Base-by-base conservation (phyloP, 2,329 filamentous ascomycete species). In the Pyricularia sp. region DNA sequence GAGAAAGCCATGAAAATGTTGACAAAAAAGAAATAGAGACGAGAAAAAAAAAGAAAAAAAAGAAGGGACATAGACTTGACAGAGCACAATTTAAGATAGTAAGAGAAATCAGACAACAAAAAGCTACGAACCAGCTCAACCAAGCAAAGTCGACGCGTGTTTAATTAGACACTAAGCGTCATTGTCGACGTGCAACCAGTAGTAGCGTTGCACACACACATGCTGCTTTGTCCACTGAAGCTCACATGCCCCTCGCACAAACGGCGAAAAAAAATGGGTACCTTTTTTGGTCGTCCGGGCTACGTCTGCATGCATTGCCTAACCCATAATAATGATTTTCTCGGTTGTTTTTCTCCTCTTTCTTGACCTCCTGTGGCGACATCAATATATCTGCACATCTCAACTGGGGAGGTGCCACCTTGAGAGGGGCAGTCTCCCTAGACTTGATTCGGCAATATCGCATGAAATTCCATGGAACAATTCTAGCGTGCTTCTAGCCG, bases 401-500 rank as follows among this genome's bases (percentile, higher is more conserved):
- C 23, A 14, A 30, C 23, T 25, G 59, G 59, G 59, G 59, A 63
- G 31, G 30, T 25, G 31, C 42, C 42, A 50, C 42, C 42, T 50
- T 3, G 42, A n/a, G 42, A 50, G 42, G 42, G 42, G 42, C 42
- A 50, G 42, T 6, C 42, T 50, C 17, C 17, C 42, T 50, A 50
- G 42, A 50, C 42, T 50, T 50, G 42, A 50, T 50, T 50, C 42
- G 42, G 42, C 42, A 50, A n/a, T 5, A 50, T 50, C 17, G 42
- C 42, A 10, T 50, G 42, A 50, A 50, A 50, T 50, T 2, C 42
- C 17, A 50, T 65, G 31, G 64, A 65, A 65, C n/a, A 36, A 36
- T 65, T 65, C 64, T 65, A 65, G 64, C 64, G 64, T 26, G 31
- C 64, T 65, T 65, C 64, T 65, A 65, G 64, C 64, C 31, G 3